Percentiles rank a stretch among this genome's conserved stretches.
Evolutionary conservation across 176 grass and related monocot species (phyloP).

Genomic region (Hsuehochloa calcarea): DNA sequence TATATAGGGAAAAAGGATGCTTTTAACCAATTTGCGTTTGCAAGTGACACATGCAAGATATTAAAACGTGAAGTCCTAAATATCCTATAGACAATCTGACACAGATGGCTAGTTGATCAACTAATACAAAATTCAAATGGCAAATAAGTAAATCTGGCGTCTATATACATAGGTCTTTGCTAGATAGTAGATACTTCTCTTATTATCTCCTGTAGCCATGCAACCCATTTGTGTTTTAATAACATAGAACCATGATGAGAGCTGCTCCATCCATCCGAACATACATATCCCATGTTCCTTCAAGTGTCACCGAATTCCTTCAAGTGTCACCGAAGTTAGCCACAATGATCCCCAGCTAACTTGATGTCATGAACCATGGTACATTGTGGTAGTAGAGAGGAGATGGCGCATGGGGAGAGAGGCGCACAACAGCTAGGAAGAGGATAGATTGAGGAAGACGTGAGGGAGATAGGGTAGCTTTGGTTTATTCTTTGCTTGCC

Average conservation of each 20-base stretch:
- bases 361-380: background rate
- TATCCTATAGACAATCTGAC: background rate
- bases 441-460: no score
- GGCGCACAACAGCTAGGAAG: no score
- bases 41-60: background rate
- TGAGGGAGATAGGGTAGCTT: no score
- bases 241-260: background rate
- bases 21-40: background rate
- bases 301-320: background rate
- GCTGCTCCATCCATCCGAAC: background rate
- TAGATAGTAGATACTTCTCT: background rate
- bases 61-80: background rate
- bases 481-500: no score
- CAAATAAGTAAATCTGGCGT: background rate
- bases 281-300: background rate
- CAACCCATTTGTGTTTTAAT: background rate
- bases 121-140: conserved; percentile 14
- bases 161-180: background rate
- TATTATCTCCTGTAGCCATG: background rate
- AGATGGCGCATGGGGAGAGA: no score
- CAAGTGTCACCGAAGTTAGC: background rate
- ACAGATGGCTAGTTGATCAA: background rate
- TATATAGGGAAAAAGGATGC: background rate
- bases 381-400: no score
- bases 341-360: background rate